A percentile compares a stretch with the other conserved stretches of the same genome.
phyloP scores from a whole-genome alignment of 1,284 basidiomycete species.

The Cutaneotrichosporon sp. region DNA sequence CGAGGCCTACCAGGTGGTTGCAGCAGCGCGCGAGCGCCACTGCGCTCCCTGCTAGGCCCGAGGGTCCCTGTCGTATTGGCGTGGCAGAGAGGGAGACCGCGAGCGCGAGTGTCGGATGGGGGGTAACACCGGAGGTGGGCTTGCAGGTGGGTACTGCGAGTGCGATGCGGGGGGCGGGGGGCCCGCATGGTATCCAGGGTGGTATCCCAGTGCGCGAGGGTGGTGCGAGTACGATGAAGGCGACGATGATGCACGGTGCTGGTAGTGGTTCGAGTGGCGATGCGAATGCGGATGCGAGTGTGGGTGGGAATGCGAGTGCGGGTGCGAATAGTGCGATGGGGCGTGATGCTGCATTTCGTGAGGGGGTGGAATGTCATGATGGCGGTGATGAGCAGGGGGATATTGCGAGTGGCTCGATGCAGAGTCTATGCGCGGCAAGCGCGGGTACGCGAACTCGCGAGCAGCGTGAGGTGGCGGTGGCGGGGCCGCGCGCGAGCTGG shows the following conservation, averaged over 20 bases:
- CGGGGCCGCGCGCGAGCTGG: neutral
- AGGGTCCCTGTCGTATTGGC: constrained; percentile 19
- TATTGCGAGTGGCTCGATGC: constrained; percentile 7
- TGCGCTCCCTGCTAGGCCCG: constrained; percentile 10
- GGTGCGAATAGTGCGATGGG: neutral
- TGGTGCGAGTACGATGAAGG: neutral
- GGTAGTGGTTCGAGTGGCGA: neutral
- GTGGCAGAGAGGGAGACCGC: constrained; percentile 11
- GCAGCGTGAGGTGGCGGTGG: neutral
- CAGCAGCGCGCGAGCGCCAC: constrained; percentile 4
- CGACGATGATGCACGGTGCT: constrained; percentile 2
- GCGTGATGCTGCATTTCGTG: constrained; percentile 9
- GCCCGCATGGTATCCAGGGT: neutral
- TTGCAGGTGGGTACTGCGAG: neutral
- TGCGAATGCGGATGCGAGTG: constrained; percentile 9
- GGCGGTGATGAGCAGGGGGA: constrained; percentile 1
- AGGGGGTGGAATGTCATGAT: constrained; percentile 1
- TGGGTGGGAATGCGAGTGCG: neutral
- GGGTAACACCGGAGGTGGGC: constrained; percentile 19
- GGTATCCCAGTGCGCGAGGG: neutral
- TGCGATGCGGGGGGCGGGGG: neutral
- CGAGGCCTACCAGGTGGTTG: constrained; percentile 2
- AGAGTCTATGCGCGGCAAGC: constrained; percentile 22
- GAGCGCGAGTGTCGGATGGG: constrained; percentile 20
- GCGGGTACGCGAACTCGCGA: constrained; percentile 13